Base-by-base conservation (phyloP, 306 rosid genomes). In the Ceratonia siliqua region DNA sequence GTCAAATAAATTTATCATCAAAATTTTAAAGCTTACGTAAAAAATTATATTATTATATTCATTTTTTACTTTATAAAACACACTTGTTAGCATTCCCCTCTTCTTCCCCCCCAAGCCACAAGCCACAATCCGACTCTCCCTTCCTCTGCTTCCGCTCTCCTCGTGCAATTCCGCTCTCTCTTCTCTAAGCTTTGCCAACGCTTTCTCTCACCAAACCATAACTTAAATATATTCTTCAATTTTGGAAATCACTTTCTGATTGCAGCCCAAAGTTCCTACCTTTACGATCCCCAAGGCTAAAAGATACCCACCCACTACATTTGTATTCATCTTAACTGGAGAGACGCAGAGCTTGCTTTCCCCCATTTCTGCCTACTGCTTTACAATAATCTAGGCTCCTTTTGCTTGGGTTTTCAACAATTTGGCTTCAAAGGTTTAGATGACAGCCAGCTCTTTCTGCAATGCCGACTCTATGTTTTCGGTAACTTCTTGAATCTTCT, bases 381-480 rank as follows among this genome's bases (percentile, higher is more conserved):
- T 66, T 65, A 49, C 55, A 65, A 48, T 68, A 48, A 73, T n/a
- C n/a, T 15, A 46, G 53, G 8, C 2, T 1, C 55, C 2, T 2
- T 17, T 17, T 12, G 15, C 59, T 25, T 53, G 73, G 75, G 62
- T 58, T 65, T 74, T 57, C 43, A 18, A 28, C 75, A 36, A 20
- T 68, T 62, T 0, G 6, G 4, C 42, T 30, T 2, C 4, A 28
- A 25, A 45, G 43, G 57, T 45, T 36, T 66, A 78, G 71, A 91
- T 85, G 91, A 85, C 85, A 77, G 94, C 79, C 38, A 87, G 94
- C 87, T 76, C 92, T 73, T 78, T 85, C 80, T 87, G 90, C 90
- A 91, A 87, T 89, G 94, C 88, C 74, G 92, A 85, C 85, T 70
- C 97, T 66, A 82, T 80, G 85, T 89, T 87, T 78, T 79, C 88